Percentiles rank a stretch among this genome's conserved stretches.
Conservation (phyloP, 176 grass and related monocot genomes). For the Saccharum officinarum region DNA sequence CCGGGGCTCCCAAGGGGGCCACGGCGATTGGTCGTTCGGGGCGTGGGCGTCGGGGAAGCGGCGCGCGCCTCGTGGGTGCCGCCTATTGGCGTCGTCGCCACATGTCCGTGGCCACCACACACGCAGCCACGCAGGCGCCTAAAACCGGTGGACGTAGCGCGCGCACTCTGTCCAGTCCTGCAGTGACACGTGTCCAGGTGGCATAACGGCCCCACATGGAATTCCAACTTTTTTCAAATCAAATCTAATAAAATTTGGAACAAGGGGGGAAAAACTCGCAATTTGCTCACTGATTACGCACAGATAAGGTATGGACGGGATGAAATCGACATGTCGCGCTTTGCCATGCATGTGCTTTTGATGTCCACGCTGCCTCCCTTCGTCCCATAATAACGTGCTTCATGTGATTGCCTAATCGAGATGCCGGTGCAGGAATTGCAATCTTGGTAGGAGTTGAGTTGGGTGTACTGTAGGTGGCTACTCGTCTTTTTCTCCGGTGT, state of each 20-base stretch:
- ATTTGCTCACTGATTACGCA: neutral
- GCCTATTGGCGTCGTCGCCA: neutral
- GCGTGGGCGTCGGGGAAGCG: neutral
- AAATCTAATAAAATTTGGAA: neutral
- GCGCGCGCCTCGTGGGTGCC: neutral
- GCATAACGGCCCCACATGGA: too few species aligned
- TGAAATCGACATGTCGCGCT: neutral
- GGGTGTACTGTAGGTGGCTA: neutral
- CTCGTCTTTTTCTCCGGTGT: neutral
- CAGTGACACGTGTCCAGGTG: neutral
- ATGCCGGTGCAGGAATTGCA: neutral
- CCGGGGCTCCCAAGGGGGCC: neutral
- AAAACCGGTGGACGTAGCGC: neutral
- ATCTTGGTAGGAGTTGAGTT: constrained; percentile 13
- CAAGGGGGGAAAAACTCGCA: neutral
- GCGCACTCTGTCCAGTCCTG: neutral
- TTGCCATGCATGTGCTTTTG: neutral
- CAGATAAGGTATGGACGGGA: neutral
- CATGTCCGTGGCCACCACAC: neutral
- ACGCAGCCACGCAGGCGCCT: neutral
- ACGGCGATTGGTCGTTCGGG: neutral
- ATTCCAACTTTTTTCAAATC: neutral
- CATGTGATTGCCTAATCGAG: constrained; percentile 4
- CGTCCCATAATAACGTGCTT: neutral
- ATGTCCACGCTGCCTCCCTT: neutral